Conservation (phyloP, 805 yeast genomes). For the Teunomyces aglyptinius region DNA sequence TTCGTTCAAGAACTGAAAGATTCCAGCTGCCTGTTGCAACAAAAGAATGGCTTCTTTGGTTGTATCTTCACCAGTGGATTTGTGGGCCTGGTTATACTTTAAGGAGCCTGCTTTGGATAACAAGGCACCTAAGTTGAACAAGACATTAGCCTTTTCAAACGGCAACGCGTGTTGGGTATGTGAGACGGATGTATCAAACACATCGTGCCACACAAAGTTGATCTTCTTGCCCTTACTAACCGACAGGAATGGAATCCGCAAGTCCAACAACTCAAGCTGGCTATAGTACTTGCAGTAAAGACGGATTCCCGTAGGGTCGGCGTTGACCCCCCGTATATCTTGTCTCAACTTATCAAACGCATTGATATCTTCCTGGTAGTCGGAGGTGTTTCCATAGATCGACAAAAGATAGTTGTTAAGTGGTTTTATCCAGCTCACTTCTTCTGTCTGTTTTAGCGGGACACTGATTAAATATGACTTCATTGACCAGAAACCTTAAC, state of each 20-base stretch:
- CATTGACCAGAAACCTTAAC: slow-evolving; percentile 15
- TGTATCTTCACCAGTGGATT: slow-evolving; percentile 12
- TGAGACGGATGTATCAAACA: slow-evolving; percentile 47
- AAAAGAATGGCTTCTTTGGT: slow-evolving; percentile 59
- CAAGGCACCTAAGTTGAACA: slow-evolving; percentile 74
- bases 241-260: slow-evolving; percentile 68
- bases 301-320: slow-evolving; percentile 47
- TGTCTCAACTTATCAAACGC: slow-evolving; percentile 57
- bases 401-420: slow-evolving; percentile 55
- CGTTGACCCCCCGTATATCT: slow-evolving; percentile 51
- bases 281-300: slow-evolving; percentile 70
- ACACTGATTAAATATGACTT: slow-evolving; percentile 17
- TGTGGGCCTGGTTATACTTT: slow-evolving; percentile 22
- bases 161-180: slow-evolving; percentile 77
- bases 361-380: slow-evolving; percentile 54
- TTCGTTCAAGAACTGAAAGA: slow-evolving; percentile 67
- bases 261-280: slow-evolving; percentile 74
- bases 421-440: slow-evolving; percentile 64
- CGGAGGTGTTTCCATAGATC: slow-evolving; percentile 61
- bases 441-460: slow-evolving; percentile 47
- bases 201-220: slow-evolving; percentile 79
- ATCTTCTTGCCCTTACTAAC: slow-evolving; percentile 44
- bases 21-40: slow-evolving; percentile 77
- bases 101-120: slow-evolving; percentile 48
- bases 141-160: slow-evolving; percentile 82